phyloP scores from a whole-genome alignment of 805 yeast genomes.

The Pichia cabralensis region DNA sequence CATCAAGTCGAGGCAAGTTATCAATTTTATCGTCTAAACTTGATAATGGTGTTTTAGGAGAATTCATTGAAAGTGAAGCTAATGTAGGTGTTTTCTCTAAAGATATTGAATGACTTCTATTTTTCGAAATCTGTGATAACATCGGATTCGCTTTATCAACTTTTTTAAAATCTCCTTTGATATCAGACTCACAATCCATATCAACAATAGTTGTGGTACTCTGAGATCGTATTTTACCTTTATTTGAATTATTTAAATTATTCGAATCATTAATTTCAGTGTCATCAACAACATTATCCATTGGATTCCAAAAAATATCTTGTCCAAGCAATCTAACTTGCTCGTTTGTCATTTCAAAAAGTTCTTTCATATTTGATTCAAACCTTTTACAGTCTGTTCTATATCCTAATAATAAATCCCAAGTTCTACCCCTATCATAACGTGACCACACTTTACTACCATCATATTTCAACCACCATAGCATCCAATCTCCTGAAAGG shows the following conservation, averaged over 20 bases:
- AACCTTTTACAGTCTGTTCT: constrained; percentile 29
- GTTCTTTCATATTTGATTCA: constrained; percentile 18
- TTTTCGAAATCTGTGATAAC: constrained; percentile 19
- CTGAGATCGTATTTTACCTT: no score
- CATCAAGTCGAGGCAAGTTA: constrained; percentile 9
- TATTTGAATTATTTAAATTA: no score
- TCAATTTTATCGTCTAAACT: background rate
- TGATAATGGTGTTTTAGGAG: constrained; percentile 9
- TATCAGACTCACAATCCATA: constrained; percentile 2
- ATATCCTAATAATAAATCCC: constrained; percentile 86
- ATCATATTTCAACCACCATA: constrained; percentile 91
- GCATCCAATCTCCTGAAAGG: constrained; percentile 77
- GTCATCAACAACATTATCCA: constrained; percentile 10
- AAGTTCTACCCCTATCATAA: constrained; percentile 73
- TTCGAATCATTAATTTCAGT: background rate
- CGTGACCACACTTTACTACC: constrained; percentile 81
- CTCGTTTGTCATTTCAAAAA: constrained; percentile 15
- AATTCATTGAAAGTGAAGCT: constrained; percentile 12
- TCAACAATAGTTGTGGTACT: no score
- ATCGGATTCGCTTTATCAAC: constrained; percentile 24
- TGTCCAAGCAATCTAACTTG: constrained; percentile 34
- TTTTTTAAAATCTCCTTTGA: background rate
- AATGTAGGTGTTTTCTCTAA: constrained; percentile 22
- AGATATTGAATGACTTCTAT: constrained; percentile 15
- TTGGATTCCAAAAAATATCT: constrained; percentile 54